Evolutionary conservation across 1,139 yeast species (phyloP), one percentile per base, ranked within the genome.

Genomic region (Hyphopichia wangnamkhiaoensis): DNA sequence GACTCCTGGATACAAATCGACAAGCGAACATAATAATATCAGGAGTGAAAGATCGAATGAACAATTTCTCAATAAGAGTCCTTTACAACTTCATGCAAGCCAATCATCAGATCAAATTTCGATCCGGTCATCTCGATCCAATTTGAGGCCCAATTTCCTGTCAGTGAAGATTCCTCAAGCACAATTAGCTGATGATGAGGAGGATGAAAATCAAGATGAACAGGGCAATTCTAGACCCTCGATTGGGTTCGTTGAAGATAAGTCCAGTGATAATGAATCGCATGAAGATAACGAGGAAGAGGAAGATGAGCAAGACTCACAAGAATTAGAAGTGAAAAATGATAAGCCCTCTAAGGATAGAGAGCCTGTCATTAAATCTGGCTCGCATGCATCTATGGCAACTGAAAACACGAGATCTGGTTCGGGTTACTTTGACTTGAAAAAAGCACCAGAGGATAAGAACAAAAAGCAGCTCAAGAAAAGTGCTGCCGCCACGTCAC

Each of bases 91-190:
- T 21, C 24, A 21, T 21, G 10, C 24, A 7, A 7, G 10, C 3
- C 17, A n/a, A 5, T 30, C 33, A 3, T 30, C 33, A n/a, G 33
- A 59, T 38, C 58, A 51, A 16, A 39, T 59, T 13, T 68, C 75
- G 3, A 54, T 55, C 28, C 59, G 59, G 43, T 68, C 71, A 3
- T 60, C 65, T 2, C 54, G 53, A 44, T 64, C 68, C 36, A 69
- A 60, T 57, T 68, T 58, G 54, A 71, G 80, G 35, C 94, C 95
- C 0, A 82, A 83, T 39, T 89, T 89, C 54, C 79, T 88, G 31
- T 86, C 95, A 1, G 82, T 81, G 37, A 84, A 89, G 35, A 76
- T 87, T 38, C 96, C 96, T 1, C 76, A 80, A 41, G 80, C 95
- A 0, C 80, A 76, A 48, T 76, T 87, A 1, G 65, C 82, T 34